Base-by-base conservation (phyloP, 23 red algal genomes). In the Cyanidioschyzon merolae region DNA sequence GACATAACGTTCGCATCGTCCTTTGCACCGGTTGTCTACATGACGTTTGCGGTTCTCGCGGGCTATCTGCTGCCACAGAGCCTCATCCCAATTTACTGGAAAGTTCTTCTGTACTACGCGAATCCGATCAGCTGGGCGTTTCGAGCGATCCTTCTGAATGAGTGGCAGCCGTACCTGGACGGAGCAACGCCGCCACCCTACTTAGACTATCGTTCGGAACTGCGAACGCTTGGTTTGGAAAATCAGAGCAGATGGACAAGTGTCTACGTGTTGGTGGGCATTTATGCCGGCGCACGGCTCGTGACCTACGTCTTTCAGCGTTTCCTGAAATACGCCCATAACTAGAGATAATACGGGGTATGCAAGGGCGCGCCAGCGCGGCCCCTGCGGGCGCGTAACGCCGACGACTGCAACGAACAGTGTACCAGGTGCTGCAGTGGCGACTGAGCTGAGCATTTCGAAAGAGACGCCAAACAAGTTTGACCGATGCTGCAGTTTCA, bases 71-170 rank as follows among this genome's bases (percentile, higher is more conserved):
- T 71, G 63, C 63, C 63, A 27, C 63, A 71, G 29, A 71, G 32
- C 32, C 21, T 71, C 29, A 71, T 25, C 21, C 63, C 63, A 27
- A 71, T 71, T 17, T 71, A 71, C 29, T 71, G 63, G 63, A 71
- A 71, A 35, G 32, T 71, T 3, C 30, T 71, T 3, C 63, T 71
- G 12, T 71, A 71, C 29, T 35, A 35, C 63, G 30, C n/a, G n/a
- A 71, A 71, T 32, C 63, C 63, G 29, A 71, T 71, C 63, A 71
- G 63, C 32, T 71, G 63, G 63, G 63, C 63, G 12, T 71, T 71
- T 27, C 63, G 63, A 7, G 63, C n/a, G 12, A 71, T 71, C 12
- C 63, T 71, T 7, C 29, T 71, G 63, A 71, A 71, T 32, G n/a
- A 71, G 63, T 71, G 63, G 63, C 63, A 71, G 29, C n/a, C 21